Evolutionary conservation across 2,329 filamentous ascomycete genomes (phyloP), one percentile per base, ranked within the genome.

Genomic region (Ramularia endophylla): DNA sequence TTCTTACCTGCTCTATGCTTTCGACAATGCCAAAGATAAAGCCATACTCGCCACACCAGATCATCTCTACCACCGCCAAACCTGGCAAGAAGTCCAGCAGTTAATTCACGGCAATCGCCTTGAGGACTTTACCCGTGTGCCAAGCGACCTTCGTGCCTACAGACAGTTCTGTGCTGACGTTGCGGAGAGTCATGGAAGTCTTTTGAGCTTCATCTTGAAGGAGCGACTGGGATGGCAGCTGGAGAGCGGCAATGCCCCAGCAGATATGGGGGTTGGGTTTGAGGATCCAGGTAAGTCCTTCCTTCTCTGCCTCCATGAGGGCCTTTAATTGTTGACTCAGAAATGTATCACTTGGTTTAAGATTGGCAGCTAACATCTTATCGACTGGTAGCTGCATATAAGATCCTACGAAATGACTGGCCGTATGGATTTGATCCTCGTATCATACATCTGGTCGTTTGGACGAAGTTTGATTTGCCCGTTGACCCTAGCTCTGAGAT

Each of bases 321-420:
- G n/a, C n/a, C n/a, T n/a, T n/a, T n/a, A n/a, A n/a, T n/a, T n/a
- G n/a, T n/a, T n/a, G n/a, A n/a, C n/a, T n/a, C n/a, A n/a, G n/a
- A n/a, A n/a, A n/a, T n/a, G n/a, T n/a, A n/a, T n/a, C n/a, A n/a
- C n/a, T n/a, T n/a, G n/a, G n/a, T n/a, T n/a, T n/a, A n/a, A n/a
- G n/a, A n/a, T n/a, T n/a, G n/a, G n/a, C 35, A 19, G 27, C 5
- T 13, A 20, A 11, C 30, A 44, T 16, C 15, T 5, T 27, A 45
- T 27, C 11, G 6, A 11, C 22, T 11, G 11, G 22, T 6, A 25
- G 22, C 22, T 25, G 11, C 22, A 25, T 67, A 82, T 55, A 87
- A 80, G 62, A 81, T 94, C 35, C 64, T 95, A 29, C 78, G 77
- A 65, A 97, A 97, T 59, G 89, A 97, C 71, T 95, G 88, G 86